Base-by-base conservation (phyloP, 441 rosid genomes). In the Breynia disticha region DNA sequence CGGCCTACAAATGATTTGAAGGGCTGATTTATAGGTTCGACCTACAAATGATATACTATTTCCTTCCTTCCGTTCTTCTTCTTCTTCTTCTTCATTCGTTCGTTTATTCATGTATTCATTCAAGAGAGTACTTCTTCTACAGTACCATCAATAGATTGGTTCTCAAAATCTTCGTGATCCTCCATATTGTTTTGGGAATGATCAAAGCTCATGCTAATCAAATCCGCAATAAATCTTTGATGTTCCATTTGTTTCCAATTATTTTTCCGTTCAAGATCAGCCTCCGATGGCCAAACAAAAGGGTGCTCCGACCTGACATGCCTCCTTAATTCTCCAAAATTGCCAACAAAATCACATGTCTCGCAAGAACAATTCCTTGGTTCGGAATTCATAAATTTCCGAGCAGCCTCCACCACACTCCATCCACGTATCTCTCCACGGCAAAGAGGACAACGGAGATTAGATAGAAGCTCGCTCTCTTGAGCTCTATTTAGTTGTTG, bases 231-330 rank as follows among this genome's bases (percentile, higher is more conserved):
- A 47, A 81, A 87, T 63, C 90, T 81, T 71, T 83, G 86, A 19
- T 83, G 84, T 67, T 83, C 87, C 69, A 86, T 56, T 64, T 82
- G 79, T 66, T 80, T 77, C 90, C 94, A 87, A 49, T 68, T 77
- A 49, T 77, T 81, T 59, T 77, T 76, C 41, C 87, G 69, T 65
- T 79, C 81, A 2, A 79, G 87, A 62, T 82, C 93, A 20, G 75
- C 79, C 67, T 72, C 85, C 16, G 88, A 69, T 37, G 97, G 97
- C 15, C 86, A 80, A 2, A 61, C 79, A 19, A 71, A 59, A 0
- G 97, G 97, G 56, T 86, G 97, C 11, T 67, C 80, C 14, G 68
- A 43, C 74, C 88, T 80, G 0, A 90, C 90, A 58, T 86, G 97
- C 71, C 77, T 79, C 70, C 97, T 73, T 21, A 83, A 77, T 48